Evolutionary conservation across 2,329 filamentous ascomycete species (phyloP).

Genomic region (Penicillium aurantiogriseum): DNA sequence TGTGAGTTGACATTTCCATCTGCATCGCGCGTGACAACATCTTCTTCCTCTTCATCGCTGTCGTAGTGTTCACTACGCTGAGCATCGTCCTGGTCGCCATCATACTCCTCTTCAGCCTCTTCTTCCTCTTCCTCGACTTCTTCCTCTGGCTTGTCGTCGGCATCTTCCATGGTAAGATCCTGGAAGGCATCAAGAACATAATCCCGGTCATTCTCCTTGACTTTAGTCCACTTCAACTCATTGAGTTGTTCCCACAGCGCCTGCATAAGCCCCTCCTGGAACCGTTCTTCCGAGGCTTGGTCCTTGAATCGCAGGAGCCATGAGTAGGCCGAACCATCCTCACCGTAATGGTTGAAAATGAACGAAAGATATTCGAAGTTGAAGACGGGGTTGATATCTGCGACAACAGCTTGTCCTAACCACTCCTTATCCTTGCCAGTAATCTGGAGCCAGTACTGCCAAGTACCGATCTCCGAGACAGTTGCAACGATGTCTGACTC

Average conservation of each 20-base stretch:
- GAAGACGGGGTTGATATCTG: constrained; percentile 96
- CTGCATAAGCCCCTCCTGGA: constrained; percentile 92
- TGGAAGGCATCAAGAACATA: constrained; percentile 96
- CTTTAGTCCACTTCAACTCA: constrained; percentile 88
- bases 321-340: constrained; percentile 86
- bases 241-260: constrained; percentile 96
- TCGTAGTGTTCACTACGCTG: constrained; percentile 72
- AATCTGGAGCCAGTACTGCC: constrained; percentile 95
- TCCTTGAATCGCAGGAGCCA: constrained; percentile 94
- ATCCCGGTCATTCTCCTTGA: constrained; percentile 86
- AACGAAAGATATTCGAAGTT: constrained; percentile 99
- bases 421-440: constrained; percentile 72
- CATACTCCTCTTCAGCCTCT: constrained; percentile 59
- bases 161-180: constrained; percentile 88
- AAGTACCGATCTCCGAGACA: constrained; percentile 82
- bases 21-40: constrained; percentile 63
- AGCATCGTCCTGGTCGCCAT: constrained; percentile 62
- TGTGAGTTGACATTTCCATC: constrained; percentile 89
- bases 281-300: constrained; percentile 73
- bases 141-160: constrained; percentile 56
- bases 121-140: constrained; percentile 54
- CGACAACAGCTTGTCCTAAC: constrained; percentile 80
- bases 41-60: constrained; percentile 75
- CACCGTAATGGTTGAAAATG: constrained; percentile 95
- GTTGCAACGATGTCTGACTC: constrained; percentile 72